Evolutionary conservation across 1,284 basidiomycete genomes (phyloP).

Genomic region (Cutaneotrichosporon dermatis): DNA sequence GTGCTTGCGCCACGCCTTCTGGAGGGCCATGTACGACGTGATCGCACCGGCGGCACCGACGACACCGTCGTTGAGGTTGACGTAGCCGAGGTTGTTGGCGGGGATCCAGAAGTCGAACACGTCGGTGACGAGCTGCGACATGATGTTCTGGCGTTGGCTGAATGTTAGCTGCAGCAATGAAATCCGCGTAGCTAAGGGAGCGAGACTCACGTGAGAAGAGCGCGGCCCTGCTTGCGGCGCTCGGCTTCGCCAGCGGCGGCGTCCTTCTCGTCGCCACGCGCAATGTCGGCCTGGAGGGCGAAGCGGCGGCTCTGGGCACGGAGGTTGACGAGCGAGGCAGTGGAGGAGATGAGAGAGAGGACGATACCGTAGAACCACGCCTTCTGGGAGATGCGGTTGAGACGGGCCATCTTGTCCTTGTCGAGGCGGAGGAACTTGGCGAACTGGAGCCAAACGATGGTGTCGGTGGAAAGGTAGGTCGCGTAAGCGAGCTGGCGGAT

Average conservation of each 20-base stretch:
- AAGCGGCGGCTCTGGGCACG: constrained; percentile 44
- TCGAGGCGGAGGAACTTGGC: constrained; percentile 64
- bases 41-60: constrained; percentile 59
- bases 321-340: constrained; percentile 45
- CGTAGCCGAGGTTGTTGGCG: constrained; percentile 72
- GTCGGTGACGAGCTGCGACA: constrained; percentile 47
- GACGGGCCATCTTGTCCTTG: constrained; percentile 57
- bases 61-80: constrained; percentile 78
- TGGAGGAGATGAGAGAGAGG: constrained; percentile 63
- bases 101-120: constrained; percentile 69
- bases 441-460: constrained; percentile 74
- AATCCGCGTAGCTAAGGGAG: too few species aligned
- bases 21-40: constrained; percentile 53
- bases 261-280: constrained; percentile 28
- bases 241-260: constrained; percentile 34
- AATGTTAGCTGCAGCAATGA: background rate
- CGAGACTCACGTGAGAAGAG: constrained; percentile 43
- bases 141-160: constrained; percentile 44
- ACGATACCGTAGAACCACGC: constrained; percentile 89
- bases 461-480: constrained; percentile 79
- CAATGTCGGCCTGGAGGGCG: constrained; percentile 34
- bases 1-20: constrained; percentile 48
- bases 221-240: constrained; percentile 43
- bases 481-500: constrained; percentile 85
- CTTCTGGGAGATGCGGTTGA: constrained; percentile 70